phyloP scores from a whole-genome alignment of 139 green algal species.

The Haematococcus lacustris region DNA sequence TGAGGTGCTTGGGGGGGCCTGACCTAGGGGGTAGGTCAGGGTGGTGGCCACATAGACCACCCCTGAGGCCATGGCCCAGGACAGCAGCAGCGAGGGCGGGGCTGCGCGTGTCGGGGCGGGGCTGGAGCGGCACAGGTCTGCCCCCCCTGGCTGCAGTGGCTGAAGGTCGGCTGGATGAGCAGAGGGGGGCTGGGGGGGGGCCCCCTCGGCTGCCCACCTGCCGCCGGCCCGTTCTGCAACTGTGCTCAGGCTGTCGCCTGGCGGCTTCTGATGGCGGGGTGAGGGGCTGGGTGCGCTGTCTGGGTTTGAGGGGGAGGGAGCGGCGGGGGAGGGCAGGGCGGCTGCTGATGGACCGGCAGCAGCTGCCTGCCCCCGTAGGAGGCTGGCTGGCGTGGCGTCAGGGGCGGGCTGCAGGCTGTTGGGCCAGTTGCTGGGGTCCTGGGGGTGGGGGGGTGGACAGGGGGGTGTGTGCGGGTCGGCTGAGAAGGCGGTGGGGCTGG shows the following conservation, averaged over 20 bases:
- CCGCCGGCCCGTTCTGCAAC: no score
- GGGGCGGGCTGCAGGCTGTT: background rate
- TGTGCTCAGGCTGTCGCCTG: no score
- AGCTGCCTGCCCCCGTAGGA: background rate
- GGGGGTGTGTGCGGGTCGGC: background rate
- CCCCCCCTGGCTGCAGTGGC: background rate
- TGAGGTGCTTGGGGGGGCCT: no score
- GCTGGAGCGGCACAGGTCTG: background rate
- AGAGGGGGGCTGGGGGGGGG: no score
- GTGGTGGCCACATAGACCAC: slow-evolving; percentile 17
- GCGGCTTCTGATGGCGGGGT: no score
- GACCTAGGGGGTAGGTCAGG: no score
- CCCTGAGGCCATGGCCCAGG: slow-evolving; percentile 9
- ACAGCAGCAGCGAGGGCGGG: background rate
- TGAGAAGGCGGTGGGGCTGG: background rate
- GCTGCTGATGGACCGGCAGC: no score
- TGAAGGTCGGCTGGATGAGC: background rate
- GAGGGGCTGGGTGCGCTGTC: no score
- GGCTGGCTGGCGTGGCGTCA: background rate
- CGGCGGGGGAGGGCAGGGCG: no score
- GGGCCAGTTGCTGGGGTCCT: background rate
- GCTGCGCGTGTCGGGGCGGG: background rate
- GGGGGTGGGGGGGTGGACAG: background rate
- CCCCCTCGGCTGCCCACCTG: no score
- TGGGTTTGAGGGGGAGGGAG: no score